Evolutionary conservation across 306 rosid genomes (phyloP), one percentile per base, ranked within the genome.

Genomic region (Cyamopsis tetragonoloba): DNA sequence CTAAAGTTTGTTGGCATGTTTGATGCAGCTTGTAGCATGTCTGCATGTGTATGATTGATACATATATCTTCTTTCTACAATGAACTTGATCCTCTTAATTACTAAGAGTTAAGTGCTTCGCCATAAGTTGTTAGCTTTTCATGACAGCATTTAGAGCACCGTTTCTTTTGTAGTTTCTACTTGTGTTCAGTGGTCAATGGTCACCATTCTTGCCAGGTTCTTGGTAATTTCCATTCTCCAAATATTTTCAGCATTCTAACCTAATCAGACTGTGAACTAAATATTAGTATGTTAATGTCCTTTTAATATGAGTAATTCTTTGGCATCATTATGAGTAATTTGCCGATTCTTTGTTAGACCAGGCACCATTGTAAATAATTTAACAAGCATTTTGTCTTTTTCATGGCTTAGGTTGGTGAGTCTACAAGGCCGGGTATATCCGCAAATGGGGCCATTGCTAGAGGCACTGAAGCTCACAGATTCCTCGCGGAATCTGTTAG

Each of bases 371-470:
- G 31, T 17, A 7, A 39, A 13, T 66, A 14, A 70, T 54, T 4
- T 22, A 46, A 71, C 65, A 61, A 75, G 54, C 22, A 22, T 70
- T 19, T 26, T 75, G 41, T 26, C 18, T 46, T 46, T 37, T 35
- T 57, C 62, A 55, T 73, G 66, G 50, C 60, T 70, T 72, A 95
- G 99, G 92, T 79, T 58, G 95, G 85, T 48, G 97, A 87, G 73
- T 83, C 95, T 56, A 75, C 91, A 47, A 86, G 81, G 74, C 97
- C 77, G 3, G 71, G 75, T 66, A 49, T 86, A 57, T 79, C 88
- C 39, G 68, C 82, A 62, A 91, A 85, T 80, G 96, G 86, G 78
- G 80, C 66, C 37, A 28, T 27, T 3, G 14, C 85, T 28, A 96
- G 86, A 57, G 87, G 75, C 44, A 26, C 63, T 15, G 84, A 85